Evolutionary conservation across 2,329 filamentous ascomycete species (phyloP), one percentile per base, ranked within the genome.

Genomic region (Talaromyces sp.): DNA sequence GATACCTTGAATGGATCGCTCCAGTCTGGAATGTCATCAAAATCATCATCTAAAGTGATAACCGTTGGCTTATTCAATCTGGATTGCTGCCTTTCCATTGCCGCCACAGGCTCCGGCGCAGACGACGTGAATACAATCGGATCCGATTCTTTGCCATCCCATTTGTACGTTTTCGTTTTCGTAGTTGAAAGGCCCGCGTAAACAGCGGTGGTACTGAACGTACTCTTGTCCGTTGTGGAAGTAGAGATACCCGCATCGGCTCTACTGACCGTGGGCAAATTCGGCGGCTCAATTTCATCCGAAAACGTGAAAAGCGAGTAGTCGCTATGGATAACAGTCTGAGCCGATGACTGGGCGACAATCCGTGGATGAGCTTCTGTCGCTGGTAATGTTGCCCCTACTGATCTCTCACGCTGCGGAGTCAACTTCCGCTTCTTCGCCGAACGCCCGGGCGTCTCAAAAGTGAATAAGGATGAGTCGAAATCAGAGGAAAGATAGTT

Each of bases 51-150:
- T 13, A 75, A 73, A 66, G 80, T 77, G 3, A 77, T 74, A 24
- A 73, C 62, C 22, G 27, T 43, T 57, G 50, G 31, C 8, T 49
- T 63, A 33, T 45, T 49, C 11, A 33, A 24, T 43, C 41, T 22
- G 1, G 49, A 49, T 50, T 50, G 13, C 19, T 61, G 27, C 14
- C 37, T 63, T 7, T 56, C 62, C 16, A 63, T 58, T 37, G 68
- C 33, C 10, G 65, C 59, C 11, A 31, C 43, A 14, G 43, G 71
- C 57, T 76, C 72, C 3, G 72, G 74, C 0, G 74, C 74, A 19
- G 79, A 79, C 5, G 80, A 82, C 0, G 78, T 80, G 62, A 79
- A 80, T 3, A 75, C 69, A 66, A 82, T 80, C 1, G 79, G 76
- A 68, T 81, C 80, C 2, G 74, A 77, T 3, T 75, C 72, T 35